Conservation (phyloP, 1,284 basidiomycete genomes). For the Paramarasmius palmivorus region DNA sequence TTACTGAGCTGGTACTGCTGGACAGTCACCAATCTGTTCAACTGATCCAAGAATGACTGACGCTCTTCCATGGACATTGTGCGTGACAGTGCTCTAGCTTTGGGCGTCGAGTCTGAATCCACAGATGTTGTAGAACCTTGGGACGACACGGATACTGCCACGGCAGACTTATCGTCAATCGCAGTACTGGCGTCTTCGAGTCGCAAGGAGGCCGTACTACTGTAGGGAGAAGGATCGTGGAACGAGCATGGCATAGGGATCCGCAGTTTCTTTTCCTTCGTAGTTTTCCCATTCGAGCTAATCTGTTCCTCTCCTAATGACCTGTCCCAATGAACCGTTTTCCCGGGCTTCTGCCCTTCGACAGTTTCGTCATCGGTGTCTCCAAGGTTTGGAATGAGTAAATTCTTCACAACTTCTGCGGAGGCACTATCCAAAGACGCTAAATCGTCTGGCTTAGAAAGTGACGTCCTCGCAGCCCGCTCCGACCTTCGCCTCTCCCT, state of each 20-base stretch:
- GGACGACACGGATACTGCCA: slow-evolving; percentile 11
- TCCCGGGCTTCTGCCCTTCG: slow-evolving; percentile 13
- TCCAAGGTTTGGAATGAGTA: slow-evolving; percentile 33
- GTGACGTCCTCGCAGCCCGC: slow-evolving; percentile 8
- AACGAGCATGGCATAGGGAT: slow-evolving; percentile 56
- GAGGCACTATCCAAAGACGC: slow-evolving; percentile 39
- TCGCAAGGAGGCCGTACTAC: slow-evolving; percentile 34
- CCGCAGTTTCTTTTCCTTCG: slow-evolving; percentile 14
- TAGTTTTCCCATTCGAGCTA: slow-evolving; percentile 16
- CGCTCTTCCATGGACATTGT: slow-evolving; percentile 56
- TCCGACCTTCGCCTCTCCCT: slow-evolving; percentile 8
- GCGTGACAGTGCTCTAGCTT: slow-evolving; percentile 32
- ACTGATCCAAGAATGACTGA: slow-evolving; percentile 44
- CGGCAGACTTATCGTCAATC: neutral
- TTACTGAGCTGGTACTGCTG: slow-evolving; percentile 46
- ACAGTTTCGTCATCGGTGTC: slow-evolving; percentile 17
- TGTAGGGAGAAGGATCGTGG: slow-evolving; percentile 40
- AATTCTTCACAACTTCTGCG: slow-evolving; percentile 33
- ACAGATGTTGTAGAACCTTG: slow-evolving; percentile 11
- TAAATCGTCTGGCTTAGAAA: slow-evolving; percentile 29
- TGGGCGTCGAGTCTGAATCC: slow-evolving; percentile 3
- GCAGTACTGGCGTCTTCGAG: slow-evolving; percentile 12
- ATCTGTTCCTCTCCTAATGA: slow-evolving; percentile 5
- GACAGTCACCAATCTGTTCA: slow-evolving; percentile 42
- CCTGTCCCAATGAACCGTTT: slow-evolving; percentile 33